These are phyloP conservation scores for Penicillium soppii DNA, from an alignment of 495 filamentous ascomycete genomes.

Conservation along the genomic window DNA sequence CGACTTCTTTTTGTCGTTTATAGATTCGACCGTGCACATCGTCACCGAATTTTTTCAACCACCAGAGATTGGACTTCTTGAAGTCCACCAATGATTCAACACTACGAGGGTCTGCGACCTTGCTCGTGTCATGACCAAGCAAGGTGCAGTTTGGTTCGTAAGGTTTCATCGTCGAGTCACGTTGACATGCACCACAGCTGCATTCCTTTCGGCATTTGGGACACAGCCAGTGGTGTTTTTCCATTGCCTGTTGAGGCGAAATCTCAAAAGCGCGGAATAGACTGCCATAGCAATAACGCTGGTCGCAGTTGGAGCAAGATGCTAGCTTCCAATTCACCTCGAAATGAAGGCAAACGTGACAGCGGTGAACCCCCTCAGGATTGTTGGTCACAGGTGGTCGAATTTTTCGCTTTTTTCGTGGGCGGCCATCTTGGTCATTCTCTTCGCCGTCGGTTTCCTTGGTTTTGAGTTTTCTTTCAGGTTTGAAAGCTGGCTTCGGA, in stretches of 20 bases:
- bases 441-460: slow-evolving; percentile 14
- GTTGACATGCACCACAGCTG: slow-evolving; percentile 76
- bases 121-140: slow-evolving; percentile 84
- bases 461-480: slow-evolving; percentile 10
- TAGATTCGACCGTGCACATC: slow-evolving; percentile 45
- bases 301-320: slow-evolving; percentile 69
- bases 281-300: slow-evolving; percentile 82
- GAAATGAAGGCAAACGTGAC: slow-evolving; percentile 77
- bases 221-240: slow-evolving; percentile 78
- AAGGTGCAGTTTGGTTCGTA: slow-evolving; percentile 81
- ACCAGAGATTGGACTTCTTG: slow-evolving; percentile 74
- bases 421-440: slow-evolving; percentile 33
- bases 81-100: slow-evolving; percentile 86
- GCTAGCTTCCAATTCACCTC: slow-evolving; percentile 81
- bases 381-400: slow-evolving; percentile 38
- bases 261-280: slow-evolving; percentile 87
- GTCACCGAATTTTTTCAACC: slow-evolving; percentile 61
- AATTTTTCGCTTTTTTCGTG: slow-evolving; percentile 51
- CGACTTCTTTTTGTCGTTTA: slow-evolving; percentile 50
- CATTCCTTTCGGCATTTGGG: slow-evolving; percentile 82
- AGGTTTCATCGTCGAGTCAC: slow-evolving; percentile 56
- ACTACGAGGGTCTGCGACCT: slow-evolving; percentile 84
- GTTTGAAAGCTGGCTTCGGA: slow-evolving; percentile 32
- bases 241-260: slow-evolving; percentile 75
- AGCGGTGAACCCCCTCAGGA: slow-evolving; percentile 46